Evolutionary conservation across 2,329 filamentous ascomycete genomes (phyloP).

Genomic region (Penicillium sp.): DNA sequence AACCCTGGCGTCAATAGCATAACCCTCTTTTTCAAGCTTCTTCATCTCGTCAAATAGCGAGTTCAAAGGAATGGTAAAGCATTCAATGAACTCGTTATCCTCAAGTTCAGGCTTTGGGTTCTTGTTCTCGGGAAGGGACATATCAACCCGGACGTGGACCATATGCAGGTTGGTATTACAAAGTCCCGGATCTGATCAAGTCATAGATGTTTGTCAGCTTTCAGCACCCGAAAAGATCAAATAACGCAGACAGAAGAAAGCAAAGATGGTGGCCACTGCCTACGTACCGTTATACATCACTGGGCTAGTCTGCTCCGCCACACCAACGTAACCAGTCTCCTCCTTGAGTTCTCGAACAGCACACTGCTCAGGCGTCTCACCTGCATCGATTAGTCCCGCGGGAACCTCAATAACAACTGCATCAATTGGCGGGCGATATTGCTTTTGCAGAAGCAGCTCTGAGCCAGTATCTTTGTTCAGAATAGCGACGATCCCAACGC

Average conservation of each 20-base stretch:
- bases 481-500: conserved; percentile 61
- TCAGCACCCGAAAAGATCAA: background rate
- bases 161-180: conserved; percentile 52
- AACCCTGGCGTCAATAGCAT: conserved; percentile 74
- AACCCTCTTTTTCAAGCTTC: conserved; percentile 66
- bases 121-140: conserved; percentile 66
- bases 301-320: conserved; percentile 41
- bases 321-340: conserved; percentile 61
- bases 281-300: conserved; percentile 46
- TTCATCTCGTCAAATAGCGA: conserved; percentile 66
- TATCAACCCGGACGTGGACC: conserved; percentile 71
- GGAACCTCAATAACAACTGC: conserved; percentile 60
- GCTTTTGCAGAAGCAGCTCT: conserved; percentile 54
- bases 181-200: conserved; percentile 45
- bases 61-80: conserved; percentile 65
- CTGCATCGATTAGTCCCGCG: conserved; percentile 58
- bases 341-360: conserved; percentile 60
- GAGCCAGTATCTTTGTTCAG: conserved; percentile 53
- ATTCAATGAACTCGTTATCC: conserved; percentile 79
- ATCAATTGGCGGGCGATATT: conserved; percentile 60
- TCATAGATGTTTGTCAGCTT: background rate
- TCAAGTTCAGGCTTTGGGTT: conserved; percentile 68
- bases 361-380: conserved; percentile 56
- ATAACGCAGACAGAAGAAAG: background rate
- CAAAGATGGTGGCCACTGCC: background rate